Conservation (phyloP, 768 basidiomycete genomes). For the Boletus rubescentipes region DNA sequence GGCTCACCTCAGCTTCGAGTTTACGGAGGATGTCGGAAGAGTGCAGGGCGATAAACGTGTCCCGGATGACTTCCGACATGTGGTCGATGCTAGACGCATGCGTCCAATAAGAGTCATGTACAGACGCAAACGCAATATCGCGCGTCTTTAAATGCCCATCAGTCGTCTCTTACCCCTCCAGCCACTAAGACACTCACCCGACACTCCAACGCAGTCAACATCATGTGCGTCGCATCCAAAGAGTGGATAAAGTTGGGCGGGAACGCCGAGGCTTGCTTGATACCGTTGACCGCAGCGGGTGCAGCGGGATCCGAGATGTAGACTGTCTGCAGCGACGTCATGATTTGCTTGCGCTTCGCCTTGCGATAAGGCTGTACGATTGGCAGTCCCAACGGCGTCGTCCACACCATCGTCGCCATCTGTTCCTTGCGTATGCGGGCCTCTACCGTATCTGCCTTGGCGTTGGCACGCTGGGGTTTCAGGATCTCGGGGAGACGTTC, state of each 20-base stretch:
- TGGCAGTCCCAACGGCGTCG: constrained; percentile 90
- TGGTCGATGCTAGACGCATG: constrained; percentile 84
- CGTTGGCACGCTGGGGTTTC: constrained; percentile 9
- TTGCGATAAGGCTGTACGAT: constrained; percentile 97
- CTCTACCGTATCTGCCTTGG: constrained; percentile 24
- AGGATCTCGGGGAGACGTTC: constrained; percentile 56
- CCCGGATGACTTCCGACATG: constrained; percentile 88
- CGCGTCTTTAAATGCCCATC: constrained; percentile 48
- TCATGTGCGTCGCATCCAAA: constrained; percentile 98
- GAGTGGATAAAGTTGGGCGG: constrained; percentile 99
- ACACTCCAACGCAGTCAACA: constrained; percentile 92
- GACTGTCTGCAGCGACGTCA: constrained; percentile 82
- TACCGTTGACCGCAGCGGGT: constrained; percentile 73
- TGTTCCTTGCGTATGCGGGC: constrained; percentile 73
- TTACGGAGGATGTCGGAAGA: constrained; percentile 78
- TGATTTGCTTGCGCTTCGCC: constrained; percentile 74
- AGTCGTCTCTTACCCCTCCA: not conserved
- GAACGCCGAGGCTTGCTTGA: constrained; percentile 94
- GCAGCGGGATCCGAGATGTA: constrained; percentile 85
- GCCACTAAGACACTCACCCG: constrained; percentile 46
- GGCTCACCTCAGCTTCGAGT: constrained; percentile 69
- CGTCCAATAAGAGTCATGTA: constrained; percentile 99
- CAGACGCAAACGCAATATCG: constrained; percentile 85
- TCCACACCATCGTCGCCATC: constrained; percentile 97
- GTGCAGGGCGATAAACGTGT: constrained; percentile 92